Conservation (phyloP, 148 eudicot species). For the Limonium bicolor region DNA sequence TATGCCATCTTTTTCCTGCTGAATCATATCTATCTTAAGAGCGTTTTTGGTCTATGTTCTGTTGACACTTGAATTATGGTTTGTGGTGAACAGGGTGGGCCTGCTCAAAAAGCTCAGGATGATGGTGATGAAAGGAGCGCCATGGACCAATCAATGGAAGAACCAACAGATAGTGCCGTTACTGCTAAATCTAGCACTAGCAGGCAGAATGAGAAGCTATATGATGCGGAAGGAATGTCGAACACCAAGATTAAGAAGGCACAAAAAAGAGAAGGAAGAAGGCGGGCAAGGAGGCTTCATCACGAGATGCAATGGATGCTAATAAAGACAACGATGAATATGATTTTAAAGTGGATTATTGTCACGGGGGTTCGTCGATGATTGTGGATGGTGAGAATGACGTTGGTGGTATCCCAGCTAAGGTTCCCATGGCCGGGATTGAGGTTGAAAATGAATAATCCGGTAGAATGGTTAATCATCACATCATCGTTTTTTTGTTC, state of each 20-base stretch:
- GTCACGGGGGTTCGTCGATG: no score
- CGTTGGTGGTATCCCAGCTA: no score
- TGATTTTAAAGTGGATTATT: constrained; percentile 76
- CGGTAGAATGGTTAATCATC: no score
- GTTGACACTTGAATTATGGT: not conserved
- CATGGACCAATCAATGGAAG: constrained; percentile 47
- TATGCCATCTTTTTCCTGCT: constrained; percentile 8
- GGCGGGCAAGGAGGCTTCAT: constrained; percentile 21
- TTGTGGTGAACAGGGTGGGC: constrained; percentile 23
- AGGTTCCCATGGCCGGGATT: no score
- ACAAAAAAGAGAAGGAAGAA: constrained; percentile 62
- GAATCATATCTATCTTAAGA: not conserved
- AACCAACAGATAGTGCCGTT: constrained; percentile 16
- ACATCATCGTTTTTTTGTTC: no score
- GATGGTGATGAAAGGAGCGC: constrained; percentile 8
- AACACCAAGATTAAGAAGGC: constrained; percentile 61
- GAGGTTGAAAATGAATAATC: no score
- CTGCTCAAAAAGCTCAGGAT: constrained; percentile 10
- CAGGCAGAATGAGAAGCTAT: constrained; percentile 63
- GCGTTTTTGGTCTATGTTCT: not conserved
- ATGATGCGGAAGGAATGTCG: constrained; percentile 65
- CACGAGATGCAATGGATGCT: constrained; percentile 32
- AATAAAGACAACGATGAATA: constrained; percentile 25
- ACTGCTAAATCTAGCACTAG: constrained; percentile 24
- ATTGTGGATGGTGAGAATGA: no score